Evolutionary conservation across 1,139 yeast genomes (phyloP).

Genomic region (Torulaspora pretoriensis): DNA sequence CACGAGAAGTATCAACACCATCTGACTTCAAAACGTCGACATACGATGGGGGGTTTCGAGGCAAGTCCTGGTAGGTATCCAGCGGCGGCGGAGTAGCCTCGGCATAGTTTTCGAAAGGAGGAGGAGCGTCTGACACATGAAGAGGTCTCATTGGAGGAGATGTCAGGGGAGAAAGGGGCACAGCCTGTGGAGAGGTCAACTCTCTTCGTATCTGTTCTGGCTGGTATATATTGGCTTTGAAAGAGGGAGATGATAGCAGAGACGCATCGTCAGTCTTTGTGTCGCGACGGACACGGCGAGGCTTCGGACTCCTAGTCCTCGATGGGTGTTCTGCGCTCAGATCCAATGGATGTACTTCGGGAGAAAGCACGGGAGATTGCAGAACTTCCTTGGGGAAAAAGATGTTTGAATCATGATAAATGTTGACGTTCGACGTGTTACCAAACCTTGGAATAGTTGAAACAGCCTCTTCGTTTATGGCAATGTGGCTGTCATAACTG

Average conservation of each 20-base stretch:
- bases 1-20: slow-evolving; percentile 9
- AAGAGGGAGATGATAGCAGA: slow-evolving; percentile 29
- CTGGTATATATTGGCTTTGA: slow-evolving; percentile 52
- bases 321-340: slow-evolving; percentile 15
- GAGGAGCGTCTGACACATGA: slow-evolving; percentile 21
- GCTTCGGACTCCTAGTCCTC: slow-evolving; percentile 14
- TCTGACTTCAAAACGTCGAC: slow-evolving; percentile 31
- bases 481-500: slow-evolving; percentile 31
- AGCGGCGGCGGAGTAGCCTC: slow-evolving; percentile 23
- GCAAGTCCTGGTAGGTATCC: slow-evolving; percentile 31
- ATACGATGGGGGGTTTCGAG: slow-evolving; percentile 40
- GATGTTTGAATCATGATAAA: slow-evolving; percentile 38
- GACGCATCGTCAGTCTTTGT: slow-evolving; percentile 10
- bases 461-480: slow-evolving; percentile 17
- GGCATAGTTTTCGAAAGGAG: slow-evolving; percentile 25
- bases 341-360: slow-evolving; percentile 52
- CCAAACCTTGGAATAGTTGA: slow-evolving; percentile 15
- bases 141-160: slow-evolving; percentile 30
- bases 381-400: slow-evolving; percentile 40
- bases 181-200: slow-evolving; percentile 56
- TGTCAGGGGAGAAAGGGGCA: slow-evolving; percentile 47
- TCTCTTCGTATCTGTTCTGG: slow-evolving; percentile 47
- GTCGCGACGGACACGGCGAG: slow-evolving; percentile 14
- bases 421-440: slow-evolving; percentile 11
- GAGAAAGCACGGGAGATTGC: slow-evolving; percentile 48